Evolutionary conservation across 495 filamentous ascomycete genomes (phyloP).

Genomic region (Talaromyces adpressus): DNA sequence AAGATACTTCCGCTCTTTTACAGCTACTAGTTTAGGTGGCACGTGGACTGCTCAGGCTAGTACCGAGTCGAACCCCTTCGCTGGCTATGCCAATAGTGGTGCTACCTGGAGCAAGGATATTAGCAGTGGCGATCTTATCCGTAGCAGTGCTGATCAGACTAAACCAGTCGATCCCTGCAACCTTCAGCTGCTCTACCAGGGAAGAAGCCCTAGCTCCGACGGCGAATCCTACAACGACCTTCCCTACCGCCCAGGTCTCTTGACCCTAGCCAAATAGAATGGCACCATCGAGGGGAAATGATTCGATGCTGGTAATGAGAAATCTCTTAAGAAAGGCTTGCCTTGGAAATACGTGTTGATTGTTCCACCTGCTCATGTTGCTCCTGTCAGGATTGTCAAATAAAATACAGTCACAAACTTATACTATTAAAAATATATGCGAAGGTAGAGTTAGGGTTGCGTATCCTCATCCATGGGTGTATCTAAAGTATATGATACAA

Average conservation of each 20-base stretch:
- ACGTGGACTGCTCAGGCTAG: constrained; percentile 47
- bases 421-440: too few species aligned
- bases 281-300: background rate
- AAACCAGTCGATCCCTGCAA: constrained; percentile 51
- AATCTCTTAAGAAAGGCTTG: background rate
- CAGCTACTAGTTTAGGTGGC: constrained; percentile 43
- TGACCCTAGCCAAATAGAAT: background rate
- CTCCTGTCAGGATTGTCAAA: background rate
- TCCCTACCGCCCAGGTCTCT: constrained; percentile 45
- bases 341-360: background rate
- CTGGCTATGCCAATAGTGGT: constrained; percentile 48
- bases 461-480: too few species aligned
- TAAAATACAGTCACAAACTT: background rate
- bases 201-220: constrained; percentile 24
- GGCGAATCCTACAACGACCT: constrained; percentile 28
- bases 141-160: constrained; percentile 47
- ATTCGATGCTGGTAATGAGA: background rate
- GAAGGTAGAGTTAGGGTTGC: too few species aligned
- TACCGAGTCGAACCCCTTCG: constrained; percentile 48
- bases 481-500: too few species aligned
- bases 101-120: constrained; percentile 60
- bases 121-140: constrained; percentile 55
- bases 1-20: constrained; percentile 61
- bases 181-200: constrained; percentile 50
- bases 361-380: background rate